Evolutionary conservation across 768 basidiomycete genomes (phyloP), one percentile per base, ranked within the genome.

Genomic region (Trametes cingulata): DNA sequence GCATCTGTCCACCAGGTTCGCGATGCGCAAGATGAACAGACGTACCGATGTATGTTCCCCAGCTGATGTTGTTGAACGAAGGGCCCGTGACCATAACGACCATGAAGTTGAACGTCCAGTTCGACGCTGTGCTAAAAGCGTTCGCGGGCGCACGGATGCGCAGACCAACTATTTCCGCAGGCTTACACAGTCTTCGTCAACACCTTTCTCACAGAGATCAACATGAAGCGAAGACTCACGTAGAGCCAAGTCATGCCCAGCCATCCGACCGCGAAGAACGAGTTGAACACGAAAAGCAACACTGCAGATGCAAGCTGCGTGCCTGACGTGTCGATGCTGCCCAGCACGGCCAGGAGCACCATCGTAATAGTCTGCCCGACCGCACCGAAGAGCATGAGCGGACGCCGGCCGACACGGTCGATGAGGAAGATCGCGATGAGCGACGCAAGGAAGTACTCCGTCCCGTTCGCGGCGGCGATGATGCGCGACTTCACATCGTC

Each of bases 171-270:
- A 87, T 84, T 69, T 88, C 86, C 17, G 85, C 85, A 60, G 86
- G 85, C 80, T 87, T 58, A 27, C 35, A 39, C 6, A 9, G 0
- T 19, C 9, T 17, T 29, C 3, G 33, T 54, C 33, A 58, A 37
- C 25, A 35, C 36, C 3, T 20, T 36, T 19, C 29, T 0, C 8
- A 37, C 20, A 6, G 3, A 43, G 24, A 7, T 22, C 10, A 3
- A 15, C 20, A 41, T 24, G 49, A 4, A 9, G 22, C 0, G 13
- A 37, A 49, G 15, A 75, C 82, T 67, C 61, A 84, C 84, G 65
- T 85, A 87, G 60, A 88, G 74, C 85, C 86, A 88, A 0, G 87
- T 85, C 81, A 87, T 85, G 17, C 86, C 85, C 41, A 88, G 70
- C 86, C 86, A 89, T 0, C 86, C 86, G 53, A 86, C 72, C 0